Evolutionary conservation across 371 early-diverging fungal genomes (phyloP).

Genomic region (Lichtheimia ramosa): DNA sequence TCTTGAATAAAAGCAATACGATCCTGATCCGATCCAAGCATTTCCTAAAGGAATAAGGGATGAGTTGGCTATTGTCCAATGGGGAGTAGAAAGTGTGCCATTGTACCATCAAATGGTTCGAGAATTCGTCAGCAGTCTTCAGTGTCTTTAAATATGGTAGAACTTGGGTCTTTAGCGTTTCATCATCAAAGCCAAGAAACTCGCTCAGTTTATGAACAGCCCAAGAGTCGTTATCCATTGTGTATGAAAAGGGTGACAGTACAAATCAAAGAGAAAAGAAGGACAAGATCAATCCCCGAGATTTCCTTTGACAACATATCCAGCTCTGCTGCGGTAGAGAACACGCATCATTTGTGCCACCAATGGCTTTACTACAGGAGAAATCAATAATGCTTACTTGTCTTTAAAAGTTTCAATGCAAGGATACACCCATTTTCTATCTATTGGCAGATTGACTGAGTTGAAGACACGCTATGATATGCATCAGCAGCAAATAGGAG

Average conservation of each 20-base stretch:
- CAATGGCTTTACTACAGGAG: too few relatives aligned
- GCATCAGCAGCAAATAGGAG: too few relatives aligned
- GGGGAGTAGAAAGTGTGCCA: background rate
- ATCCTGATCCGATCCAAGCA: constrained; percentile 35
- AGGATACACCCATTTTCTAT: too few relatives aligned
- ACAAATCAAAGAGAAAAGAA: too few relatives aligned
- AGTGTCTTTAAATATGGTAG: constrained; percentile 38
- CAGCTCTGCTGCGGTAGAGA: too few relatives aligned
- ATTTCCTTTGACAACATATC: too few relatives aligned
- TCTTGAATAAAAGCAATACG: constrained; percentile 33
- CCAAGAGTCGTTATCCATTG: constrained; percentile 27
- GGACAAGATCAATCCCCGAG: too few relatives aligned
- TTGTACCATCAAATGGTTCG: constrained; percentile 39
- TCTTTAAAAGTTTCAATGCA: too few relatives aligned
- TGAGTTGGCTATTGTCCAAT: background rate
- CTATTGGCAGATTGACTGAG: too few relatives aligned
- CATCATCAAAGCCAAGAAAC: constrained; percentile 49
- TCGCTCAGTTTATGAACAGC: constrained; percentile 39
- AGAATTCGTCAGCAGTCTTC: constrained; percentile 31
- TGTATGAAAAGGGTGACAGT: background rate
- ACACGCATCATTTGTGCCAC: too few relatives aligned
- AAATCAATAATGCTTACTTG: too few relatives aligned
- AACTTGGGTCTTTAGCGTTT: constrained; percentile 39
- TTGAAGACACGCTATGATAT: too few relatives aligned
- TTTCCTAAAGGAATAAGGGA: constrained; percentile 19